These are phyloP conservation scores for Haplographium delicatum DNA, from an alignment of 495 filamentous ascomycete genomes.

Conservation along the genomic window DNA sequence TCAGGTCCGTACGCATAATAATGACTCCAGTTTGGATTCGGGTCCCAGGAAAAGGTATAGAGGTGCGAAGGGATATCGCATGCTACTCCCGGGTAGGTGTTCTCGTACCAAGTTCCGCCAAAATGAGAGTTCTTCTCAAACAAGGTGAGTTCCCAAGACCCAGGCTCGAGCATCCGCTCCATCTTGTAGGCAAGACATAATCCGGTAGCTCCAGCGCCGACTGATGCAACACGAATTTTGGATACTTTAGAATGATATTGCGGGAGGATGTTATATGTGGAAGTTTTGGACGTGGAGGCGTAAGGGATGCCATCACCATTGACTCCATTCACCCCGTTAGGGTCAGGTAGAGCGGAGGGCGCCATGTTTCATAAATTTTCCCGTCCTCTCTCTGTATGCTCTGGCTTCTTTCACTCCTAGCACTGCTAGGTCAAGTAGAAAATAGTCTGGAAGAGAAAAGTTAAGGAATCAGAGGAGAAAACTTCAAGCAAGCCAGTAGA, in stretches of 20 bases:
- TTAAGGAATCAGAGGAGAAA: no score
- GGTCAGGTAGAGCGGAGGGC: background rate
- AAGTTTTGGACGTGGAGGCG: background rate
- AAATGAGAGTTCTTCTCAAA: slow-evolving; percentile 75
- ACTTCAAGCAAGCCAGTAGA: no score
- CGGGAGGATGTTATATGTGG: background rate
- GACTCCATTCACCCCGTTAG: background rate
- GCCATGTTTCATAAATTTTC: background rate
- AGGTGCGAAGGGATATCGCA: slow-evolving; percentile 52
- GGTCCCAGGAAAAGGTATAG: slow-evolving; percentile 52
- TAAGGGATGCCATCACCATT: background rate
- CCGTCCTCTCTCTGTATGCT: no score
- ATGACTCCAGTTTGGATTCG: slow-evolving; percentile 52
- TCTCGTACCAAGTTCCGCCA: slow-evolving; percentile 57
- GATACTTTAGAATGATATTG: background rate
- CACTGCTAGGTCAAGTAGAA: background rate
- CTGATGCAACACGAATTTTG: background rate
- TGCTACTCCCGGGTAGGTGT: slow-evolving; percentile 48
- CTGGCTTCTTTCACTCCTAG: no score
- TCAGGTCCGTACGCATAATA: slow-evolving; percentile 51
- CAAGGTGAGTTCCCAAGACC: slow-evolving; percentile 46
- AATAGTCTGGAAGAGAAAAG: no score
- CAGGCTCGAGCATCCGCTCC: slow-evolving; percentile 25
- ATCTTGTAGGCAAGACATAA: slow-evolving; percentile 10
- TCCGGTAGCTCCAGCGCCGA: slow-evolving; percentile 9